Percentiles rank a stretch among this genome's conserved stretches.
Evolutionary conservation across 75 land plant species (phyloP).

Genomic region (Gnetum montanum): DNA sequence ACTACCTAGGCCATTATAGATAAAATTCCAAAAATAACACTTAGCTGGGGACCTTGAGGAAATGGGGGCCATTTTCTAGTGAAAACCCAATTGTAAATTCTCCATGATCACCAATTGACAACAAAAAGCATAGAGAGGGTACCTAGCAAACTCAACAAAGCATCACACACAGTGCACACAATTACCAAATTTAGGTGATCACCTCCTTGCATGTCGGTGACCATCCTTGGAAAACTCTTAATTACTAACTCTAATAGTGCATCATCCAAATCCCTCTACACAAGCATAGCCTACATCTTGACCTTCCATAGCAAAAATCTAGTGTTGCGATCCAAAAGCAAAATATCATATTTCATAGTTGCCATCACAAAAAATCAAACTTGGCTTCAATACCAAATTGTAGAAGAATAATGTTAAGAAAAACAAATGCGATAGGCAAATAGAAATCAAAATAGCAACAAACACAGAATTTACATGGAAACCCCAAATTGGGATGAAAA

Average conservation of each 20-base stretch:
- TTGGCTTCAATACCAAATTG: too few relatives aligned
- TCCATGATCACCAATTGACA: conserved; percentile 97
- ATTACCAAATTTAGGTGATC: conserved; percentile 23
- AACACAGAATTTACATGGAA: too few relatives aligned
- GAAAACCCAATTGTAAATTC: conserved; percentile 96
- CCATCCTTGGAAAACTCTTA: conserved; percentile 10
- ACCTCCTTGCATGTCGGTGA: conserved; percentile 41
- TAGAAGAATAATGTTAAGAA: too few relatives aligned
- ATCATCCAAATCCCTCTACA: too few relatives aligned
- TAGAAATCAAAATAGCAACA: too few relatives aligned
- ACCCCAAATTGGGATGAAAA: too few relatives aligned
- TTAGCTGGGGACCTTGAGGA: conserved; percentile 64
- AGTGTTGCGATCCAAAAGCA: too few relatives aligned
- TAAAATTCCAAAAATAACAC: conserved; percentile 45
- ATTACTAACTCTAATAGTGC: conserved; percentile 9
- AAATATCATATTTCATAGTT: too few relatives aligned
- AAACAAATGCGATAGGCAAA: too few relatives aligned
- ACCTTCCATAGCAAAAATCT: too few relatives aligned
- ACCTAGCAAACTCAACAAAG: conserved; percentile 56
- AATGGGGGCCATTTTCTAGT: conserved; percentile 90
- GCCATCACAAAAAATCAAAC: too few relatives aligned
- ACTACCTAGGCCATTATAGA: conserved; percentile 54
- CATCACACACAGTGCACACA: conserved; percentile 56
- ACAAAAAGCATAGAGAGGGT: conserved; percentile 68
- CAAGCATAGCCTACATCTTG: too few relatives aligned